phyloP scores from a whole-genome alignment of 1,284 basidiomycete species.

The Cutaneotrichosporon mucoides region DNA sequence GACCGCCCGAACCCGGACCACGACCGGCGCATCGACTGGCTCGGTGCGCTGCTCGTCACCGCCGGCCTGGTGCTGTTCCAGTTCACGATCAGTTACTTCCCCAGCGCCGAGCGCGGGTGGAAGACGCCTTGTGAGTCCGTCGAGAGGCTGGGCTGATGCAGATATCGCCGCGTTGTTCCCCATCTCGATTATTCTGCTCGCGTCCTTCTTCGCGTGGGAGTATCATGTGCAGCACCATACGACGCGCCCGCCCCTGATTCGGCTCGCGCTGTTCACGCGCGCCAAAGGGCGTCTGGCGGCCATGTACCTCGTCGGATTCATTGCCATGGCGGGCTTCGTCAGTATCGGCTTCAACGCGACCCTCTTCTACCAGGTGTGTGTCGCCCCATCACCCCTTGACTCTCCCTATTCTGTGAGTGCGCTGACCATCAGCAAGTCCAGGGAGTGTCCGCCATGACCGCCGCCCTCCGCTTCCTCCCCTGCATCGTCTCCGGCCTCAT shows the following conservation, averaged over 20 bases:
- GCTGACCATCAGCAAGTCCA: conserved; percentile 6
- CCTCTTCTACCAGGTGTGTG: conserved; percentile 15
- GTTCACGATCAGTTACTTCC: conserved; percentile 69
- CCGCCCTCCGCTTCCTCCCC: conserved; percentile 68
- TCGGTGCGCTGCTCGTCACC: conserved; percentile 18
- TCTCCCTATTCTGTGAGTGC: too few relatives aligned
- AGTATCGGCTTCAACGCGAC: conserved; percentile 11
- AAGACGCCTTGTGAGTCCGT: conserved; percentile 59
- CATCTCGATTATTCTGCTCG: conserved; percentile 61
- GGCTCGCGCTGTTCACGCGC: conserved; percentile 59
- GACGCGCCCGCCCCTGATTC: conserved; percentile 59
- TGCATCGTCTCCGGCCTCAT: conserved; percentile 64
- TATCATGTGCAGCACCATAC: conserved; percentile 51
- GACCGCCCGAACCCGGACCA: background rate
- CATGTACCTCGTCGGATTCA: conserved; percentile 60
- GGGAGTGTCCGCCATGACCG: conserved; percentile 49
- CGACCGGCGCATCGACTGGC: conserved; percentile 18
- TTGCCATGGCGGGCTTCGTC: conserved; percentile 60
- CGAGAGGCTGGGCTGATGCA: conserved; percentile 3
- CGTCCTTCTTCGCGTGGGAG: conserved; percentile 64
- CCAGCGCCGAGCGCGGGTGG: conserved; percentile 63
- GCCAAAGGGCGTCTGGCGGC: conserved; percentile 59
- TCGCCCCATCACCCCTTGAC: too few relatives aligned
- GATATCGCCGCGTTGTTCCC: conserved; percentile 55
- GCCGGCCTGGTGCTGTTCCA: conserved; percentile 54